Conservation (phyloP, 257 asterid genomes). For the Rhazya stricta region DNA sequence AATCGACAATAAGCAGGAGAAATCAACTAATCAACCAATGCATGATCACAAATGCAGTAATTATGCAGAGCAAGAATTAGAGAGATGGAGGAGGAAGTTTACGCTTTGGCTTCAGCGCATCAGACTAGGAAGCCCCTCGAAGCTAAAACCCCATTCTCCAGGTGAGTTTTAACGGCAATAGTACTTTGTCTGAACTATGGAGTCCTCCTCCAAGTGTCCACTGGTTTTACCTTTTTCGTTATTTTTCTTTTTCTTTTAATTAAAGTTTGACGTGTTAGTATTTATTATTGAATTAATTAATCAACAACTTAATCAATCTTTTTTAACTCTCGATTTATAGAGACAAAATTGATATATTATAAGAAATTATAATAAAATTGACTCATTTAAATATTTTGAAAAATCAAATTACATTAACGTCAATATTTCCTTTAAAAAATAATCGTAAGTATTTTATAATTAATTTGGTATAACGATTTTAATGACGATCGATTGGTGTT, state of each 20-base stretch:
- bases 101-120: not conserved
- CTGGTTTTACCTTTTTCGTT: not conserved
- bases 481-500: too few relatives aligned
- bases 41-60: not conserved
- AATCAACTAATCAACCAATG: slow-evolving; percentile 2
- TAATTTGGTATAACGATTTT: too few relatives aligned
- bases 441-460: too few relatives aligned
- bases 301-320: too few relatives aligned
- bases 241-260: not conserved
- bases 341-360: too few relatives aligned
- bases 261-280: not conserved
- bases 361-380: too few relatives aligned
- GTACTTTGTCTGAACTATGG: not conserved
- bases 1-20: not conserved
- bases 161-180: not conserved
- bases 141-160: not conserved
- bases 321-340: too few relatives aligned
- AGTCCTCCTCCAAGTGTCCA: not conserved
- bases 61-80: not conserved
- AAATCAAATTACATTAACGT: too few relatives aligned
- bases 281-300: too few relatives aligned
- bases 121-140: not conserved
- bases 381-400: too few relatives aligned
- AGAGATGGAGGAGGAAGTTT: not conserved
- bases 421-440: too few relatives aligned